Base-by-base conservation (phyloP, 1,284 basidiomycete species). In the Ustilago hordei region DNA sequence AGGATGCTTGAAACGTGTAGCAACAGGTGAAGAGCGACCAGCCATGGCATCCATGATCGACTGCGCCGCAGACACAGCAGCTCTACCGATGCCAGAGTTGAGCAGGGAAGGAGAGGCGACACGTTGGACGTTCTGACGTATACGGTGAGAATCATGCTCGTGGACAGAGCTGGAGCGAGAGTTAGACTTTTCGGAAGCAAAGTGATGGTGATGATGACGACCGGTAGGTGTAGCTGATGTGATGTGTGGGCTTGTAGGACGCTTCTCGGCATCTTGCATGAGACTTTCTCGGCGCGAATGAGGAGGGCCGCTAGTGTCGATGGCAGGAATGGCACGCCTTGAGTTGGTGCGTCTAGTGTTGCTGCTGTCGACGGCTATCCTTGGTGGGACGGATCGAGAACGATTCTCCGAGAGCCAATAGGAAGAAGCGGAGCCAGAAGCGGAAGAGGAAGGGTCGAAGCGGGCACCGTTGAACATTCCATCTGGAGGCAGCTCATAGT, bases 1-100 rank as follows among this genome's bases (percentile, higher is more conserved):
- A 15, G 52, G 64, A 53, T 45, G 54, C 63, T 68, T 69, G 47
- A 67, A 56, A 4, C 75, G 60, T 9, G 61, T 48, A 2, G 47
- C 47, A 12, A 45, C 62, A 8, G 80, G 82, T 6, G 81, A 81
- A 9, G 75, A 53, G 5, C 79, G 73, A 19, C 80, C 80, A 0
- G 81, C 64, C 55, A 82, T 53, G 9, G 75, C 81, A 34, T 78
- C 79, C 64, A 81, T 80, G 47, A 81, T 59, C 39, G 79, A 81
- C 56, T 82, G 81, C 2, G 81, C 81, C 2, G 81, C 78, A 28
- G 72, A 71, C 34, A 76, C 77, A 45, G 79, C 81, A 15, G 60
- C 72, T 19, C 79, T 63, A 17, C 80, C 71, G 35, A 82, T 55
- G 68, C 62, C 74, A 34, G 69, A 74, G 43, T 60, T 80, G 50